These are phyloP conservation scores for Cordia subcordata DNA, from an alignment of 257 asterid genomes.

Conservation along the genomic window DNA sequence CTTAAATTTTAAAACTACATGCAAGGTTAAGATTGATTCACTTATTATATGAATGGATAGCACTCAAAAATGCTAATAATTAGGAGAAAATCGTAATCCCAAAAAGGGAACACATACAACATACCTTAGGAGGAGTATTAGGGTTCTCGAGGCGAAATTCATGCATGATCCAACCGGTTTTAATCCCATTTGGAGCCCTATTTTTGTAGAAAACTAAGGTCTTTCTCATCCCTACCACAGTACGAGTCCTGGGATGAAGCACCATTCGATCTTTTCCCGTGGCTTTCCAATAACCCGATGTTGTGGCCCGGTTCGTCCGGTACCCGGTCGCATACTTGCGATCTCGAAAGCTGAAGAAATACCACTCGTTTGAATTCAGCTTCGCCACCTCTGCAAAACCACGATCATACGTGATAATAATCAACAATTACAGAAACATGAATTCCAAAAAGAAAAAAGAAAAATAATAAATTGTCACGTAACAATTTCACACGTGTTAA, in stretches of 20 bases:
- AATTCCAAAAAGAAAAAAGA: background rate
- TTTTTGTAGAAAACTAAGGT: constrained; percentile 78
- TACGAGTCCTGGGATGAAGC: constrained; percentile 33
- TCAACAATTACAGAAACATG: background rate
- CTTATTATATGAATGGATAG: too few relatives aligned
- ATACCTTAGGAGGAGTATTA: constrained; percentile 73
- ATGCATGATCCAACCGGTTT: constrained; percentile 91
- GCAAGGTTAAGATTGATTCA: too few relatives aligned
- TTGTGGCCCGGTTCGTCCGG: constrained; percentile 71
- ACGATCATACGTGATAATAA: background rate
- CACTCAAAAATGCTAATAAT: too few relatives aligned
- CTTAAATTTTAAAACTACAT: too few relatives aligned
- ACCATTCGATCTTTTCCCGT: constrained; percentile 77
- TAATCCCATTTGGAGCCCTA: constrained; percentile 84
- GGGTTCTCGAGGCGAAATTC: constrained; percentile 87
- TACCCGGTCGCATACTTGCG: constrained; percentile 78
- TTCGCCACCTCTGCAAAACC: constrained; percentile 55
- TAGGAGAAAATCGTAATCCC: too few relatives aligned
- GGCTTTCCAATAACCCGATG: constrained; percentile 89
- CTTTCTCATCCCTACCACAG: constrained; percentile 76
- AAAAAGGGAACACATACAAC: background rate
- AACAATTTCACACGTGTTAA: too few relatives aligned
- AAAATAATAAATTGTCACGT: too few relatives aligned
- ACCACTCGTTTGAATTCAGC: constrained; percentile 80
- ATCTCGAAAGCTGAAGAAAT: constrained; percentile 84